These are phyloP conservation scores for Pholiota microspora DNA, from an alignment of 768 basidiomycete species.

Conservation along the genomic window DNA sequence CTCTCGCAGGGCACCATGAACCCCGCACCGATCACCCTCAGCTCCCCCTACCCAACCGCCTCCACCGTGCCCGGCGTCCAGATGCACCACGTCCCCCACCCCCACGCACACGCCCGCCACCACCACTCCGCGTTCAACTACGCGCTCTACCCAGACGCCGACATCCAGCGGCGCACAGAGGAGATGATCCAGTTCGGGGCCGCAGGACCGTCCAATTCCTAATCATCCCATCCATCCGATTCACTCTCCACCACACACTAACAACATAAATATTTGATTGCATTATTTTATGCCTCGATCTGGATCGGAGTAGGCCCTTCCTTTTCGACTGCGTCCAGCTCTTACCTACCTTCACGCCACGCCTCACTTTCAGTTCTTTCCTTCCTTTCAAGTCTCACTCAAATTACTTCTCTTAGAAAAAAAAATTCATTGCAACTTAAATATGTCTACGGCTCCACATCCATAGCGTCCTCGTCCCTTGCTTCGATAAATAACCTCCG, in stretches of 20 bases:
- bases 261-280: too few species aligned
- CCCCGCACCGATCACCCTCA: constrained; percentile 45
- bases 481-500: background rate
- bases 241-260: background rate
- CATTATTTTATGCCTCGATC: too few species aligned
- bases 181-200: constrained; percentile 49
- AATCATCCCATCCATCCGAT: background rate
- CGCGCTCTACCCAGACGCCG: constrained; percentile 35
- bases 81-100: constrained; percentile 82
- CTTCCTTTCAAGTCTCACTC: too few species aligned
- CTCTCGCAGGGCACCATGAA: constrained; percentile 30
- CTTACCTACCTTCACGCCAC: too few species aligned
- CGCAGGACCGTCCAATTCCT: constrained; percentile 25
- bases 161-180: constrained; percentile 40
- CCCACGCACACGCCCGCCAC: constrained; percentile 74
- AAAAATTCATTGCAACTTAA: too few species aligned
- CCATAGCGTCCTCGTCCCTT: constrained; percentile 2
- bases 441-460: background rate
- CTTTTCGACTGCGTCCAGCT: too few species aligned
- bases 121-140: constrained; percentile 50
- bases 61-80: constrained; percentile 40
- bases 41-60: constrained; percentile 53
- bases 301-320: too few species aligned
- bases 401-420: too few species aligned
- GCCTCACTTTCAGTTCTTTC: too few species aligned